Evolutionary conservation across 371 early-diverging fungal species (phyloP).

Genomic region (Circinella umbellata): DNA sequence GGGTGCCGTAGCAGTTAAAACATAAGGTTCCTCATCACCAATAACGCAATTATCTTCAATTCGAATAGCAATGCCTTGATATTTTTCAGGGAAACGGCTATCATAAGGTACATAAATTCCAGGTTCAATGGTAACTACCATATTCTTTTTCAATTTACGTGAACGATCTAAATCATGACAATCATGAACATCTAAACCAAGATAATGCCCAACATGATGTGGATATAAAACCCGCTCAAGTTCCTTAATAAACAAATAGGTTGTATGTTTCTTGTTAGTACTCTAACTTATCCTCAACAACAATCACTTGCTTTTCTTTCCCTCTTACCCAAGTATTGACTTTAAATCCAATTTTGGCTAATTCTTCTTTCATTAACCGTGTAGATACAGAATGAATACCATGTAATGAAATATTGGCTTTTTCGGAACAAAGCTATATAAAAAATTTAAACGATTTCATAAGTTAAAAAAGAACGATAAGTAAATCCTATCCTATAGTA

Average conservation of each 20-base stretch:
- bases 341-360: conserved; percentile 69
- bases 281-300: no score
- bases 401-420: conserved; percentile 74
- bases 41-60: conserved; percentile 96
- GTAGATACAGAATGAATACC: conserved; percentile 80
- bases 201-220: conserved; percentile 94
- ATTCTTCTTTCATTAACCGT: conserved; percentile 64
- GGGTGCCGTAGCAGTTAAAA: conserved; percentile 80
- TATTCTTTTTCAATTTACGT: conserved; percentile 72
- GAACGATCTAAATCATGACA: conserved; percentile 75
- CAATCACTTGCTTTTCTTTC: neutral
- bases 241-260: conserved; percentile 44
- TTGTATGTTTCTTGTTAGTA: neutral
- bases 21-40: conserved; percentile 68
- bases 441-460: neutral
- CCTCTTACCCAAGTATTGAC: conserved; percentile 53
- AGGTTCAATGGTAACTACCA: conserved; percentile 96
- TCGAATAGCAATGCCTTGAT: conserved; percentile 92
- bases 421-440: conserved; percentile 71
- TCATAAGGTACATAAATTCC: conserved; percentile 92
- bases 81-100: conserved; percentile 76
- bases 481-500: no score
- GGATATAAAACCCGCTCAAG: conserved; percentile 82
- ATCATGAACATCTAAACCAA: conserved; percentile 97
- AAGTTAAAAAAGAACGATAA: neutral